phyloP scores from a whole-genome alignment of 805 yeast species.

The Candida suzukii region DNA sequence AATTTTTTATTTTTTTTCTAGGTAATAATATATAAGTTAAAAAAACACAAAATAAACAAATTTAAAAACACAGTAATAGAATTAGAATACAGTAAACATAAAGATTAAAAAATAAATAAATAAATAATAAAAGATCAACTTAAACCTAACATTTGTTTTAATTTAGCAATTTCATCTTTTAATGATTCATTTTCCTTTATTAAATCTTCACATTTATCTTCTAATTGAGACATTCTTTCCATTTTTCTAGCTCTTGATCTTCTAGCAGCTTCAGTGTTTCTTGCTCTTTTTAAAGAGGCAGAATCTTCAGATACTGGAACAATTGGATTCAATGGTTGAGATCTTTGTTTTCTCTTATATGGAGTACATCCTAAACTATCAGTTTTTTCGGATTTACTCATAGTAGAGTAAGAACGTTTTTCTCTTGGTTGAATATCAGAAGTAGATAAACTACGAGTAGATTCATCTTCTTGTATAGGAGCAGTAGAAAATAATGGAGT shows the following conservation, averaged over 20 bases:
- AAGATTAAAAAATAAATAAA: not conserved
- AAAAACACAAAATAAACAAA: not conserved
- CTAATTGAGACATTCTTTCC: conserved; percentile 81
- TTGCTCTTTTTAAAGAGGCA: conserved; percentile 81
- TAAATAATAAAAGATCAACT: conserved; percentile 2
- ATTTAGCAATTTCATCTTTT: conserved; percentile 10
- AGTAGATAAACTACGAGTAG: conserved; percentile 3
- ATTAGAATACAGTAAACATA: not conserved
- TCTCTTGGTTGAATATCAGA: not conserved
- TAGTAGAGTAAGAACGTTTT: conserved; percentile 19
- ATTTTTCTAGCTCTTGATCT: conserved; percentile 90
- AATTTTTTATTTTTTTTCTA: not conserved
- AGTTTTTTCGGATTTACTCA: conserved; percentile 24
- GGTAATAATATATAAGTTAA: not conserved
- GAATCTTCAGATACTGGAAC: conserved; percentile 54
- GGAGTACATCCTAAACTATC: conserved; percentile 73
- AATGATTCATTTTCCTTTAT: conserved; percentile 38
- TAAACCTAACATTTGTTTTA: conserved; percentile 39
- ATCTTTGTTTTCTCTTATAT: conserved; percentile 73
- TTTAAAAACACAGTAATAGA: not conserved
- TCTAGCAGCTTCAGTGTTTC: conserved; percentile 97
- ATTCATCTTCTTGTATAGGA: conserved; percentile 3
- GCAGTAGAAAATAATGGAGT: not conserved
- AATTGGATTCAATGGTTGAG: conserved; percentile 66
- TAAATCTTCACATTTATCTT: conserved; percentile 64